phyloP scores from a whole-genome alignment of 306 rosid genomes.

The Senna siamea region DNA sequence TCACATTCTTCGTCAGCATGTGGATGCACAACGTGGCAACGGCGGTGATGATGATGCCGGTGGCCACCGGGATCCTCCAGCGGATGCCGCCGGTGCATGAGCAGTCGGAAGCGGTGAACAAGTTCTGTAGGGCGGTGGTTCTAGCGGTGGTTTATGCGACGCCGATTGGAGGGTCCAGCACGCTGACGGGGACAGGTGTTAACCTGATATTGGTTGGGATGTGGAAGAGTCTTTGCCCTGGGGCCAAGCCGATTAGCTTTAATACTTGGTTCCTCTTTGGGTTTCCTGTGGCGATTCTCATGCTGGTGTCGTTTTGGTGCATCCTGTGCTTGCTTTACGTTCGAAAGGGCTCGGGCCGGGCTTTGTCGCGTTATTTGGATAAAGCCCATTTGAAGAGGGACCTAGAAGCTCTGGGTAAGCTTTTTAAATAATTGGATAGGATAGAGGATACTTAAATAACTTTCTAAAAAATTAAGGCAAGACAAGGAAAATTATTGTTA shows the following conservation, averaged over 20 bases:
- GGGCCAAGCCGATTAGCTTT: slow-evolving; percentile 73
- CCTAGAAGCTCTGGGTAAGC: slow-evolving; percentile 72
- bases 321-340: slow-evolving; percentile 67
- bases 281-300: slow-evolving; percentile 63
- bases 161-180: slow-evolving; percentile 78
- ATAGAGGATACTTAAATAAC: too few relatives aligned
- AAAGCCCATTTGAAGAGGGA: slow-evolving; percentile 72
- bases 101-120: slow-evolving; percentile 49
- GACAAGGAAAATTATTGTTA: not conserved
- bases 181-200: slow-evolving; percentile 93
- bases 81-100: slow-evolving; percentile 52
- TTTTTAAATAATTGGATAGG: not conserved
- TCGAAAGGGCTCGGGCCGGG: slow-evolving; percentile 50
- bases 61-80: slow-evolving; percentile 80
- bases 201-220: slow-evolving; percentile 77
- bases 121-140: slow-evolving; percentile 83
- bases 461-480: too few relatives aligned
- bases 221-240: slow-evolving; percentile 78
- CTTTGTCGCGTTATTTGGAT: slow-evolving; percentile 64
- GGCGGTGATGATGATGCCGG: slow-evolving; percentile 92
- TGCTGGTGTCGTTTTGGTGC: slow-evolving; percentile 61
- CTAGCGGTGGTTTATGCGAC: slow-evolving; percentile 65
- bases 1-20: slow-evolving; percentile 87
- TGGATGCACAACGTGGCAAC: slow-evolving; percentile 95
- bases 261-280: slow-evolving; percentile 70